These are phyloP conservation scores for Collybia nuda DNA, from an alignment of 768 basidiomycete genomes.

Conservation along the genomic window DNA sequence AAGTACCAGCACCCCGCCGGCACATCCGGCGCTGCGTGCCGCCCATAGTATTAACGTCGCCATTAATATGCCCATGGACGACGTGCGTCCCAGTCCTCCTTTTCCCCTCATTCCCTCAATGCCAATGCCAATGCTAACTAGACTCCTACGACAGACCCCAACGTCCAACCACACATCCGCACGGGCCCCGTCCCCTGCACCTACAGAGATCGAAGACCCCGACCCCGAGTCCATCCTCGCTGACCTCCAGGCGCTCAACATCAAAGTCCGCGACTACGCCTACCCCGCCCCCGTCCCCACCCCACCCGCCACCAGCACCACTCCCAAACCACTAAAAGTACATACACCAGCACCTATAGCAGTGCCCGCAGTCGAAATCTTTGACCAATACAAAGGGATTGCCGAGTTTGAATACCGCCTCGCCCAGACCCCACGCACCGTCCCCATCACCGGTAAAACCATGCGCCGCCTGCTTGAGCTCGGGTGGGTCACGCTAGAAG, in stretches of 20 bases:
- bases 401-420: conserved; percentile 41
- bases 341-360: neutral
- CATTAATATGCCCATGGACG: conserved; percentile 2
- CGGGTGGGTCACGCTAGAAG: conserved; percentile 35
- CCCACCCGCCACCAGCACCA: conserved; percentile 2
- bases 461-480: conserved; percentile 36
- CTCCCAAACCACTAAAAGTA: neutral
- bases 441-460: conserved; percentile 35
- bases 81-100: conserved; percentile 4
- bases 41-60: neutral
- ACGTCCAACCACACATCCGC: neutral
- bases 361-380: conserved; percentile 29
- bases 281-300: conserved; percentile 15
- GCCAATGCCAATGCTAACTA: neutral
- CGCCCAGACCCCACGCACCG: conserved; percentile 21
- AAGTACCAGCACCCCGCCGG: neutral
- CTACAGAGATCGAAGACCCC: conserved; percentile 37
- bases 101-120: no score
- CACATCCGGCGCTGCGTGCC: conserved; percentile 3
- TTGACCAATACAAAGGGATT: conserved; percentile 36
- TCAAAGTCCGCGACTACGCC: conserved; percentile 45
- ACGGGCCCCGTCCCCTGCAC: conserved; percentile 29
- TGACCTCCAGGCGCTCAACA: conserved; percentile 23
- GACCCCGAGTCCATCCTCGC: conserved; percentile 31
- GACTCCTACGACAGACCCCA: neutral